Evolutionary conservation across 768 basidiomycete genomes (phyloP).

Genomic region (Krasilnikovozyma curviuscula): DNA sequence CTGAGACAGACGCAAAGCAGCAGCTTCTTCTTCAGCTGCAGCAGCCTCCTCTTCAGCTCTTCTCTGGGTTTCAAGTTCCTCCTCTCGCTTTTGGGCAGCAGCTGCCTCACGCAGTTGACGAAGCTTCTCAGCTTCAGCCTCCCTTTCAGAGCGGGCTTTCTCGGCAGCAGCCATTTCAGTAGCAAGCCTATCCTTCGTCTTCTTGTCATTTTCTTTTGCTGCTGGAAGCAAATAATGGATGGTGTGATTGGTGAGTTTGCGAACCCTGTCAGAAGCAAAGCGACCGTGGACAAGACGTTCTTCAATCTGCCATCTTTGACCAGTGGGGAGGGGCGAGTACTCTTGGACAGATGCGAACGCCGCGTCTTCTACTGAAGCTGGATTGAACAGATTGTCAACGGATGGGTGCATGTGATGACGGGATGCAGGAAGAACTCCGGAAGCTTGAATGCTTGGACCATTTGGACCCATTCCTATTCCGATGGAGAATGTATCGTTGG

Average conservation of each 20-base stretch:
- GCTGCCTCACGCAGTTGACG: too few species aligned
- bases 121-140: not conserved
- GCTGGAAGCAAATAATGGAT: slow-evolving; percentile 56
- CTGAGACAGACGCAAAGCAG: slow-evolving; percentile 28
- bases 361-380: too few species aligned
- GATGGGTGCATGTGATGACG: too few species aligned
- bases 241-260: slow-evolving; percentile 51
- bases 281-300: slow-evolving; percentile 60
- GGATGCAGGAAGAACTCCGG: too few species aligned
- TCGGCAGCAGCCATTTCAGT: slow-evolving; percentile 11
- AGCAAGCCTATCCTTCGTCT: not conserved
- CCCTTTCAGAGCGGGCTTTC: slow-evolving; percentile 11
- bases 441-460: too few species aligned
- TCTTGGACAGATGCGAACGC: slow-evolving; percentile 35
- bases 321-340: slow-evolving; percentile 58
- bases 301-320: slow-evolving; percentile 79
- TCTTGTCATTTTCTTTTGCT: slow-evolving; percentile 39
- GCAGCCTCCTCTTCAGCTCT: slow-evolving; percentile 16
- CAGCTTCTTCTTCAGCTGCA: slow-evolving; percentile 16
- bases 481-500: slow-evolving; percentile 40
- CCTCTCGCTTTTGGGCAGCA: slow-evolving; percentile 1
- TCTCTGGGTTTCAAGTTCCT: not conserved
- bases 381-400: too few species aligned
- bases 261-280: slow-evolving; percentile 46
- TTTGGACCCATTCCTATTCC: slow-evolving; percentile 61